Evolutionary conservation across 306 rosid genomes (phyloP), one percentile per base, ranked within the genome.

Genomic region (Lathyrus sativus): DNA sequence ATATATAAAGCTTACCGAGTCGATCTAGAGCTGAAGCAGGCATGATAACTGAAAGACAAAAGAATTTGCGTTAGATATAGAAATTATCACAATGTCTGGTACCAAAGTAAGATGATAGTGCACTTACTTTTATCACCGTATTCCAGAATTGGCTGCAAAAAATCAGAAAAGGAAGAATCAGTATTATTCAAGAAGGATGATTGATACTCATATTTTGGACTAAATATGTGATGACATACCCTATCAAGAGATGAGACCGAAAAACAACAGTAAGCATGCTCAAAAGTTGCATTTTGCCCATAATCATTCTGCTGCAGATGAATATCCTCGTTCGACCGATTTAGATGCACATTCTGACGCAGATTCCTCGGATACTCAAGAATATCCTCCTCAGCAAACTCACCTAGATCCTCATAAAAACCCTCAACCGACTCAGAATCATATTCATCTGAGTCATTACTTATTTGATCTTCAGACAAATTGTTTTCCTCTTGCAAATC

Each of bases 121-220:
- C 33, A 77, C 75, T 12, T 83, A 86, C 88, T 81, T 81, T 77
- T 86, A 70, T 80, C 81, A 13, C 83, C 88, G 35, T 72, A 74
- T 62, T 86, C 86, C 58, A 83, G 15, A 81, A 39, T 80, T 58
- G 71, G 12, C 88, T 81, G 83, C 82, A 79, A 54, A 33, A 15
- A 3, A 29, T 29, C 33, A 29, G 5, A 29, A 51, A 67, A 56
- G 46, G 31, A 44, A 29, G 54, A 48, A 33, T 69, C 10, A 51
- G 35, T 35, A 7, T 17, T 3, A 4, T 29, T 24, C 3, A 24
- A 24, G 2, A 24, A 24, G 1, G 22, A 19, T 19, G 22, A 19
- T 19, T 1, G 22, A 19, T 19, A 19, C 22, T 19, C 26, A 1
- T 24, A 1, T 24, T 24, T 24, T 24, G 26, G 26, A 24, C 26